These are phyloP conservation scores for Claviceps digitariae DNA, from an alignment of 2,329 filamentous ascomycete species.

Conservation along the genomic window DNA sequence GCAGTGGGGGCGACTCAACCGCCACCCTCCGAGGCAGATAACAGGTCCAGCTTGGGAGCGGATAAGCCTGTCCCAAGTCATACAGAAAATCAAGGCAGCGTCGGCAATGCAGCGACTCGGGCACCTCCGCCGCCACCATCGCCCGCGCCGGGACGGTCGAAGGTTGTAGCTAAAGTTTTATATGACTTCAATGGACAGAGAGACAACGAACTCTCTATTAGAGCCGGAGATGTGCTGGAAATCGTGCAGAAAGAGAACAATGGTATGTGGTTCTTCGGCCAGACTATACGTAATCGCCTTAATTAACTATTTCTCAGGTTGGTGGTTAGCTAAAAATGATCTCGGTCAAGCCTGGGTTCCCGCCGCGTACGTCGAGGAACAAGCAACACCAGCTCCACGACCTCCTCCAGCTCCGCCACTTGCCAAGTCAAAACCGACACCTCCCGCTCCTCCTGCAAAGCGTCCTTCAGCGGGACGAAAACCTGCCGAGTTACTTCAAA, in stretches of 20 bases:
- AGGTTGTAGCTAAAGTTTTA: constrained; percentile 74
- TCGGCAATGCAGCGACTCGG: constrained; percentile 34
- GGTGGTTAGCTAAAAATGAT: constrained; percentile 80
- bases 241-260: constrained; percentile 93
- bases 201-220: constrained; percentile 72
- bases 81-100: constrained; percentile 40
- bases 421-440: constrained; percentile 48
- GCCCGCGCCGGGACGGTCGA: constrained; percentile 43
- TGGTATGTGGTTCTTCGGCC: constrained; percentile 42
- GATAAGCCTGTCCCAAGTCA: constrained; percentile 30
- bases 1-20: constrained; percentile 12
- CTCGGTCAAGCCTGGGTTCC: constrained; percentile 81
- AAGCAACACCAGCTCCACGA: constrained; percentile 47
- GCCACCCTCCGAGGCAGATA: neutral
- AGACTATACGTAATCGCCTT: neutral
- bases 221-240: constrained; percentile 67
- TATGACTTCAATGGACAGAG: constrained; percentile 85
- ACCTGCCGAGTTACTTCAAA: constrained; percentile 51
- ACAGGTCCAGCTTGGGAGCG: constrained; percentile 5
- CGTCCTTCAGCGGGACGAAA: constrained; percentile 62
- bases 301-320: constrained; percentile 46
- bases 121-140: constrained; percentile 54
- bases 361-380: constrained; percentile 85
- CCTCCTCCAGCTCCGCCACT: constrained; percentile 53
- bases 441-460: constrained; percentile 68